These are phyloP conservation scores for Backusella liffmaniae DNA, from an alignment of 192 early-diverging fungal genomes.

Conservation along the genomic window DNA sequence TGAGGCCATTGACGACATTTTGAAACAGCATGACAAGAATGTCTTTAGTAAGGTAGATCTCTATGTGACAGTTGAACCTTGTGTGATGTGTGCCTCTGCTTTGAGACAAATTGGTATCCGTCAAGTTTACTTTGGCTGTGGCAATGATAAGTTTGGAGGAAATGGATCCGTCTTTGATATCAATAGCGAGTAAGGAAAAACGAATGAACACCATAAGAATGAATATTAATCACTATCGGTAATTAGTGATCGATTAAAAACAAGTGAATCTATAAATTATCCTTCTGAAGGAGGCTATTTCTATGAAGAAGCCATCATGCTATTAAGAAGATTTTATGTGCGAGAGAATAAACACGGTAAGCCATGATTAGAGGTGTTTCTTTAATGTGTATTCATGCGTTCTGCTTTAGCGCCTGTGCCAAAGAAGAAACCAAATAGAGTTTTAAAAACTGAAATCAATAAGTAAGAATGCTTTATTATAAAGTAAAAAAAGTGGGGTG, in stretches of 20 bases:
- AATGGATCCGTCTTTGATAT: constrained; percentile 88
- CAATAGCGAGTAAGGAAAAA: constrained; percentile 61
- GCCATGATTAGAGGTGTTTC: neutral
- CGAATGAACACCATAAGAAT: neutral
- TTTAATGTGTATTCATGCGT: neutral
- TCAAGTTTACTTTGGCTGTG: constrained; percentile 89
- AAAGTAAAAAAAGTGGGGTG: neutral
- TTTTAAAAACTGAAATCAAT: constrained; percentile 67
- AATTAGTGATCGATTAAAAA: constrained; percentile 4
- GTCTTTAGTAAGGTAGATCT: constrained; percentile 56
- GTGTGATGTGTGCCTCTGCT: constrained; percentile 97
- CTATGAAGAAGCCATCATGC: constrained; percentile 79
- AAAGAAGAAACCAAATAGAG: constrained; percentile 81
- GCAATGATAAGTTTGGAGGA: constrained; percentile 95
- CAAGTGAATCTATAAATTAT: constrained; percentile 46
- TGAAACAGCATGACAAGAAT: constrained; percentile 27
- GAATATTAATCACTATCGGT: neutral
- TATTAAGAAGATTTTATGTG: constrained; percentile 91
- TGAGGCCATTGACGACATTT: constrained; percentile 86
- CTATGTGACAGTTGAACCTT: constrained; percentile 98
- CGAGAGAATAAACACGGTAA: constrained; percentile 86
- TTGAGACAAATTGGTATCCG: constrained; percentile 76
- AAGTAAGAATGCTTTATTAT: neutral
- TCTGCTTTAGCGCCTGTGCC: constrained; percentile 73
- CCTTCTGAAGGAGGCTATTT: constrained; percentile 65